Percentiles rank a stretch among this genome's conserved stretches.
Evolutionary conservation across 2,329 filamentous ascomycete genomes (phyloP).

Genomic region (Aureobasidium sp.): DNA sequence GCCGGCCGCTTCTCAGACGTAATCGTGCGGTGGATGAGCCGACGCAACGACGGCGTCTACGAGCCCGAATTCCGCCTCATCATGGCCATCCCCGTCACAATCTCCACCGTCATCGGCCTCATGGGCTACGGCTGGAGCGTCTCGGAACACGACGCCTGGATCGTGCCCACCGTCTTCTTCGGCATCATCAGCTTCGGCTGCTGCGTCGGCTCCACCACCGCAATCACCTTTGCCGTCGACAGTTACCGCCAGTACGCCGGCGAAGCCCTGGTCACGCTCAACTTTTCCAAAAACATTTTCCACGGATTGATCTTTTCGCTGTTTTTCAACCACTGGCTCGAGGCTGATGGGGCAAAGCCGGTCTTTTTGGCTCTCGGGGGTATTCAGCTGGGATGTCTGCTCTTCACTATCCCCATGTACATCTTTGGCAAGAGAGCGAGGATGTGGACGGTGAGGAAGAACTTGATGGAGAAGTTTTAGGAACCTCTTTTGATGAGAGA

Average conservation of each 20-base stretch:
- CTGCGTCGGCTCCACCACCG: constrained; percentile 77
- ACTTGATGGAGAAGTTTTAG: constrained; percentile 71
- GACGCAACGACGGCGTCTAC: constrained; percentile 84
- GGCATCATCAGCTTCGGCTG: constrained; percentile 88
- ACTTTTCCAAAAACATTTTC: constrained; percentile 88
- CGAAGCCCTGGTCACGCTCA: constrained; percentile 87
- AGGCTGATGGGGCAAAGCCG: constrained; percentile 60
- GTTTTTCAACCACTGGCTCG: constrained; percentile 80
- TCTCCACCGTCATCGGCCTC: constrained; percentile 73
- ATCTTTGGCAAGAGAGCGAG: constrained; percentile 82
- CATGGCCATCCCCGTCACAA: constrained; percentile 71
- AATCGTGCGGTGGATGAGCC: constrained; percentile 72
- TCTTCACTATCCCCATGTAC: constrained; percentile 82
- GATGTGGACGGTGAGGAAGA: constrained; percentile 88
- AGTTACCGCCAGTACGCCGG: constrained; percentile 89
- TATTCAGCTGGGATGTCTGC: constrained; percentile 69
- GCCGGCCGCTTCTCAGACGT: constrained; percentile 82
- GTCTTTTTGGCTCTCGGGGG: constrained; percentile 79
- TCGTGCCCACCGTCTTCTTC: constrained; percentile 89
- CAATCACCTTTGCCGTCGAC: constrained; percentile 91
- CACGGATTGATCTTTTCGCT: constrained; percentile 83
- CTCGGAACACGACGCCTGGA: constrained; percentile 65
- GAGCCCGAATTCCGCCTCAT: constrained; percentile 88
- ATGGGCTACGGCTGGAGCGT: constrained; percentile 98
- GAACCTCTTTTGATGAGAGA: not conserved